Evolutionary conservation across 768 basidiomycete species (phyloP), one percentile per base, ranked within the genome.

Genomic region (Dentipellis sp.): DNA sequence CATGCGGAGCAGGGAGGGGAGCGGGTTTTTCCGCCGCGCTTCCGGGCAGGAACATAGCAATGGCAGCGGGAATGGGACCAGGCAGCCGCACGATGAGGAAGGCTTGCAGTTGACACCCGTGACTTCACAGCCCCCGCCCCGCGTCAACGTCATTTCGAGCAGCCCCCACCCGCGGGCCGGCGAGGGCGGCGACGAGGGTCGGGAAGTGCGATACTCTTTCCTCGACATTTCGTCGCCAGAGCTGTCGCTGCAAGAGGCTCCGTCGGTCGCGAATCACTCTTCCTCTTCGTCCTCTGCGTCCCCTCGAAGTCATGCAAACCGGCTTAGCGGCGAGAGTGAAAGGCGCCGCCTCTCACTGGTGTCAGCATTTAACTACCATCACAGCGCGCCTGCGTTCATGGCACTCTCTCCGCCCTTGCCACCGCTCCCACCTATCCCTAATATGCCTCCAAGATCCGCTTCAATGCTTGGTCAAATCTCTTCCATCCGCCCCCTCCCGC

Each of bases 161-260:
- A 21, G 29, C 23, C 56, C 59, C 4, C 21, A 40, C 12, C 34
- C 17, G 37, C 45, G 11, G 40, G 2, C 39, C 12, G 48, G 46
- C 40, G 58, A 51, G 11, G 51, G 40, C 19, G 55, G 45, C 22
- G 58, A 55, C 10, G 22, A 21, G 12, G 23, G 34, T 35, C 12
- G 23, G 12, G 58, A 47, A 12, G 16, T 16, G 9, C 52, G 54
- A n/a, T 60, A 39, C 12, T 62, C 61, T 19, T 62, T 62, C 59
- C 52, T 62, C 2, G 61, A 62, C 14, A 60, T 62, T 48, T 46
- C 56, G 19, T 60, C 61, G 39, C 59, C 61, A 12, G 57, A 47
- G n/a, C 42, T 35, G 9, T 61, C 60, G 2, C 53, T 35, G 42
- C n/a, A 14, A n/a, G 21, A 19, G 35, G 38, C 56, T 2, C 54